A percentile compares a stretch with the other conserved stretches of the same genome.
These are phyloP conservation scores for Phaffomyces opuntiae DNA, from an alignment of 805 yeast genomes.

Conservation along the genomic window DNA sequence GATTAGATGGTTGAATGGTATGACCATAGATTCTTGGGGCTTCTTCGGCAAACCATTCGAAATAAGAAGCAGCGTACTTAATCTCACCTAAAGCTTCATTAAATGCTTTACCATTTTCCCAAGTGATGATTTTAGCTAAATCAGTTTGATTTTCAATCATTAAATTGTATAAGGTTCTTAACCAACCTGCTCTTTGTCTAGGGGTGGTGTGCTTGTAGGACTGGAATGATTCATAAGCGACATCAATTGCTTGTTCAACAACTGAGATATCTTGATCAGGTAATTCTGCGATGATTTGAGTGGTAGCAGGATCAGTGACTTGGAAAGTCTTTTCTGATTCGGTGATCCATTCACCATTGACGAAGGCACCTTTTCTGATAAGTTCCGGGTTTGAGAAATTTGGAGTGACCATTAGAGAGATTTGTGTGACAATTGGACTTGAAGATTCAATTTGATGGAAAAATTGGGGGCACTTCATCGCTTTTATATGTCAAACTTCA, in stretches of 20 bases:
- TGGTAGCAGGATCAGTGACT: constrained; percentile 73
- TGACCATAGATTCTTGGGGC: constrained; percentile 50
- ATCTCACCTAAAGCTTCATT: constrained; percentile 50
- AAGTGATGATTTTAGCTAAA: constrained; percentile 46
- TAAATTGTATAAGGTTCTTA: constrained; percentile 41
- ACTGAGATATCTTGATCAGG: constrained; percentile 54
- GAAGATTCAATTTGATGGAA: not conserved
- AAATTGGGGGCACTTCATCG: not conserved
- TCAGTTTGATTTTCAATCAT: constrained; percentile 52
- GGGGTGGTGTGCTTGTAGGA: constrained; percentile 40
- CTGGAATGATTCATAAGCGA: constrained; percentile 39
- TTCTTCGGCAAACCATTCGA: constrained; percentile 81
- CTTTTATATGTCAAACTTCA: not conserved
- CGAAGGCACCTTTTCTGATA: constrained; percentile 50
- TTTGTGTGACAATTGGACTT: too few species aligned
- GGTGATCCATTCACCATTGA: constrained; percentile 71
- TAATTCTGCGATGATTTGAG: constrained; percentile 48
- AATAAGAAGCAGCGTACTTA: constrained; percentile 61
- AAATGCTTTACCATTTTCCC: constrained; percentile 56
- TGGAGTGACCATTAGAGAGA: constrained; percentile 15
- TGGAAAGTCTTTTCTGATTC: constrained; percentile 39
- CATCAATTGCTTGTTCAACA: constrained; percentile 50
- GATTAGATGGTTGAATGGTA: constrained; percentile 48
- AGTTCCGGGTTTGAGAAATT: constrained; percentile 41
- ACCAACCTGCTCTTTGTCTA: constrained; percentile 42